Conservation (phyloP, 176 grass and related monocot genomes). For the Zoysia japonica region DNA sequence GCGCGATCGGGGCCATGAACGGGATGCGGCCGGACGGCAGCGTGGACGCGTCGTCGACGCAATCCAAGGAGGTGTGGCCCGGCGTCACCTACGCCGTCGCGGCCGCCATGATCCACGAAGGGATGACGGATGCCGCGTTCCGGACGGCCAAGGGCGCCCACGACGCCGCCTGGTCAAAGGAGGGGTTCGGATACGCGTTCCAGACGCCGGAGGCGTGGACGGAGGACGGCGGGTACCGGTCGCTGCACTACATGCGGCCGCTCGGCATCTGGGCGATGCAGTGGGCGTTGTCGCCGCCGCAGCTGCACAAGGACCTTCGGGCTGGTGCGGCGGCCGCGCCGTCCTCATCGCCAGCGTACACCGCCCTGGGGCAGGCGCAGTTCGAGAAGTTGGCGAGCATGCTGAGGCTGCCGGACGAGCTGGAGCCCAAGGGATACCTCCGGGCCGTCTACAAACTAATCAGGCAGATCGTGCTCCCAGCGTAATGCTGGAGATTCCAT, state of each 20-base stretch:
- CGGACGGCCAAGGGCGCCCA: slow-evolving; percentile 77
- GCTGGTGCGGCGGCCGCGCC: too few species aligned
- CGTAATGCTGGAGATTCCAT: neutral
- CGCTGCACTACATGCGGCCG: slow-evolving; percentile 85
- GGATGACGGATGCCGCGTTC: slow-evolving; percentile 70
- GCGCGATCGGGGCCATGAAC: slow-evolving; percentile 67
- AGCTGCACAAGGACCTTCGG: slow-evolving; percentile 46
- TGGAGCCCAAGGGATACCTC: slow-evolving; percentile 41
- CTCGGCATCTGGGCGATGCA: slow-evolving; percentile 86
- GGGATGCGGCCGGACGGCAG: slow-evolving; percentile 71
- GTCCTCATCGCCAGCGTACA: neutral
- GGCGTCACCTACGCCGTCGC: slow-evolving; percentile 79
- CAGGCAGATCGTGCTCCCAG: slow-evolving; percentile 27
- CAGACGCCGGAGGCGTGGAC: slow-evolving; percentile 92
- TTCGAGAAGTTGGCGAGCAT: slow-evolving; percentile 71
- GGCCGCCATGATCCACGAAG: slow-evolving; percentile 80
- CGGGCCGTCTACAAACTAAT: slow-evolving; percentile 57
- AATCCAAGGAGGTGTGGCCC: slow-evolving; percentile 89
- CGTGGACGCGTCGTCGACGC: slow-evolving; percentile 54
- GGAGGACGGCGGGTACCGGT: slow-evolving; percentile 58
- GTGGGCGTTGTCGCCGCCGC: slow-evolving; percentile 68
- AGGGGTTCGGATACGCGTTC: slow-evolving; percentile 81
- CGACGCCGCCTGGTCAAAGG: slow-evolving; percentile 60
- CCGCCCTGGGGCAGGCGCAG: slow-evolving; percentile 37
- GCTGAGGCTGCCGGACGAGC: slow-evolving; percentile 64